phyloP scores from a whole-genome alignment of 2,329 filamentous ascomycete genomes.

The Botrytis cinerea region DNA sequence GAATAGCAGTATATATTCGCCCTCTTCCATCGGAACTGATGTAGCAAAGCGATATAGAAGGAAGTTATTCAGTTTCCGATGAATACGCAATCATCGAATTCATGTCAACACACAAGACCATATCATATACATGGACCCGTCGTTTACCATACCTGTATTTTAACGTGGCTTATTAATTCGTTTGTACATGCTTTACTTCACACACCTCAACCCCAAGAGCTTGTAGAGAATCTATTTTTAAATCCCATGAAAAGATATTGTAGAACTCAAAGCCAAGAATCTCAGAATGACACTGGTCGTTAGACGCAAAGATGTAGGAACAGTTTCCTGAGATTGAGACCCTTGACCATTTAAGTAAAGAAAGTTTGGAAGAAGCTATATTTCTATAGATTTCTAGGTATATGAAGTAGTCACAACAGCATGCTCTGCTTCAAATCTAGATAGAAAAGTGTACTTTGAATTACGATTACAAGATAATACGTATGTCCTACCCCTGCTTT shows the following conservation, averaged over 20 bases:
- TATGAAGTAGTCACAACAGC: not conserved
- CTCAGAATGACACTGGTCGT: fast-evolving
- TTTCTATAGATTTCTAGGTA: too few species aligned
- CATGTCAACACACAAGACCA: not conserved
- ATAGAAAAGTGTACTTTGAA: not conserved
- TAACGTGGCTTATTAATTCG: not conserved
- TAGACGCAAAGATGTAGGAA: too few species aligned
- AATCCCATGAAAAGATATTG: not conserved
- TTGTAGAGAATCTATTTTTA: fast-evolving
- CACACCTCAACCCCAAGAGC: not conserved
- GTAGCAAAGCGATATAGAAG: too few species aligned
- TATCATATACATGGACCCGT: too few species aligned
- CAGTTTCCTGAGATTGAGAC: not conserved
- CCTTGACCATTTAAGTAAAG: not conserved
- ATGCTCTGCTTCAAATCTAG: not conserved
- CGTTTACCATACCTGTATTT: not conserved
- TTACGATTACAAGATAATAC: not conserved
- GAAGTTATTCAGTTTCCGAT: too few species aligned
- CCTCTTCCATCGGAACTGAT: not conserved
- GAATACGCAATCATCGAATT: not conserved
- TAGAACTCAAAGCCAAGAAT: fast-evolving
- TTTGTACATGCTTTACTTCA: not conserved
- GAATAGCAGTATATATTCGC: fast-evolving
- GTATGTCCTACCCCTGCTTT: not conserved
- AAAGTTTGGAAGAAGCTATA: not conserved